phyloP scores from a whole-genome alignment of 2,329 filamentous ascomycete genomes.

The Talaromyces sp. region DNA sequence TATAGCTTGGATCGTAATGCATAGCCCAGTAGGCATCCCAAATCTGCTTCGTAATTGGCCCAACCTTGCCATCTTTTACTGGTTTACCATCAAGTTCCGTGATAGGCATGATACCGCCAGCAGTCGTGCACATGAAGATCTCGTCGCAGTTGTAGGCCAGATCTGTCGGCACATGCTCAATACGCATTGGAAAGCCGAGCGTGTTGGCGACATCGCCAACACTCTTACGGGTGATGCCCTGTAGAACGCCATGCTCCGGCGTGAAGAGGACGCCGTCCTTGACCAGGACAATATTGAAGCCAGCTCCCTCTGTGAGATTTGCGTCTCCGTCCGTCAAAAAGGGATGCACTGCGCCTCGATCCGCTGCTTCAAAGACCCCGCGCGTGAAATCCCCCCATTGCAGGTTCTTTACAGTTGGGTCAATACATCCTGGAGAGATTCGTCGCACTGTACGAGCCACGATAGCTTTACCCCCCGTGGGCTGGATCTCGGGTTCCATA shows the following conservation, averaged over 20 bases:
- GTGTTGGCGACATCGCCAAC: constrained; percentile 40
- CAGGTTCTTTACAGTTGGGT: constrained; percentile 49
- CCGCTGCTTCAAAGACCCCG: constrained; percentile 42
- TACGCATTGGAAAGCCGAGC: constrained; percentile 28
- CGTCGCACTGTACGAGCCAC: constrained; percentile 43
- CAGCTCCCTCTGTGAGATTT: constrained; percentile 43
- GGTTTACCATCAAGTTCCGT: constrained; percentile 40
- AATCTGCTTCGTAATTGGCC: constrained; percentile 42
- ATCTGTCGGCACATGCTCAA: constrained; percentile 40
- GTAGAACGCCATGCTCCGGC: constrained; percentile 42
- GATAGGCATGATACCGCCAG: constrained; percentile 50
- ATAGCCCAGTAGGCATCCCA: constrained; percentile 49
- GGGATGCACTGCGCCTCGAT: constrained; percentile 43
- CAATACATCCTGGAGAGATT: constrained; percentile 41
- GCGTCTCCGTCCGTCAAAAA: constrained; percentile 48
- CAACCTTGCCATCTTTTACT: constrained; percentile 39
- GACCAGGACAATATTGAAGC: constrained; percentile 45
- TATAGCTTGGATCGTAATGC: constrained; percentile 37
- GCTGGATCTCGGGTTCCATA: constrained; percentile 43
- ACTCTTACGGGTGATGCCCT: constrained; percentile 46
- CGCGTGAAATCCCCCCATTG: constrained; percentile 47
- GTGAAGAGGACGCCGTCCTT: constrained; percentile 43
- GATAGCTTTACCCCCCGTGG: constrained; percentile 36
- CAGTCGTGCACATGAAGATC: constrained; percentile 50
- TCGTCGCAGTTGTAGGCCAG: constrained; percentile 41